Evolutionary conservation across 2,329 filamentous ascomycete genomes (phyloP).

Genomic region (Xylaria sp.): DNA sequence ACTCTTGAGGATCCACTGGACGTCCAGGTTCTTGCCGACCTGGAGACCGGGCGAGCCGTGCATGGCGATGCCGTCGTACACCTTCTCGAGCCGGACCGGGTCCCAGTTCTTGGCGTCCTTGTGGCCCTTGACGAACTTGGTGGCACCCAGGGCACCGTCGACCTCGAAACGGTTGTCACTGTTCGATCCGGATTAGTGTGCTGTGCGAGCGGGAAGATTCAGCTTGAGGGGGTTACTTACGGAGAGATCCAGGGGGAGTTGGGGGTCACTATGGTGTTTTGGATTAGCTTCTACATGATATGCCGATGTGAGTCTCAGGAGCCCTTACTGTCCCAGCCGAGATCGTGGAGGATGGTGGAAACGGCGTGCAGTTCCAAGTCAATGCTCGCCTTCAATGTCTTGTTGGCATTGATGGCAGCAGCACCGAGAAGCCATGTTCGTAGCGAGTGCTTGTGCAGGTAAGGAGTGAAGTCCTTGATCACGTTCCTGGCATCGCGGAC

Average conservation of each 20-base stretch:
- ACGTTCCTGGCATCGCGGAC: slow-evolving; percentile 33
- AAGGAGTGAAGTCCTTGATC: slow-evolving; percentile 30
- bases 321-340: slow-evolving; percentile 36
- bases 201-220: too few relatives aligned
- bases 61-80: slow-evolving; percentile 33
- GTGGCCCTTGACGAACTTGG: slow-evolving; percentile 32
- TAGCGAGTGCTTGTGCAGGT: slow-evolving; percentile 31
- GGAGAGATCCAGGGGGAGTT: slow-evolving; percentile 29
- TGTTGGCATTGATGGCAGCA: slow-evolving; percentile 35
- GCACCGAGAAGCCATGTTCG: slow-evolving; percentile 32
- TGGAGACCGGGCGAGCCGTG: slow-evolving; percentile 27
- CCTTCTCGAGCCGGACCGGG: slow-evolving; percentile 26
- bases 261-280: slow-evolving; percentile 27
- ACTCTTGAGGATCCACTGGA: slow-evolving; percentile 24
- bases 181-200: slow-evolving; percentile 2
- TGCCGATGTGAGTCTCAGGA: not conserved
- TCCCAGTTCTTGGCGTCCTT: slow-evolving; percentile 27
- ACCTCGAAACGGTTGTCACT: slow-evolving; percentile 33
- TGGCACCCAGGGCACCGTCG: slow-evolving; percentile 30
- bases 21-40: slow-evolving; percentile 28
- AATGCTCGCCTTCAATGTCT: slow-evolving; percentile 21
- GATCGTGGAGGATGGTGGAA: slow-evolving; percentile 31
- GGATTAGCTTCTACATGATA: slow-evolving; percentile 16
- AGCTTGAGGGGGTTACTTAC: slow-evolving; percentile 9
- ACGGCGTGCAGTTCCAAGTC: slow-evolving; percentile 34